phyloP scores from a whole-genome alignment of 2,329 filamentous ascomycete species.

The Colletotrichum cereale region DNA sequence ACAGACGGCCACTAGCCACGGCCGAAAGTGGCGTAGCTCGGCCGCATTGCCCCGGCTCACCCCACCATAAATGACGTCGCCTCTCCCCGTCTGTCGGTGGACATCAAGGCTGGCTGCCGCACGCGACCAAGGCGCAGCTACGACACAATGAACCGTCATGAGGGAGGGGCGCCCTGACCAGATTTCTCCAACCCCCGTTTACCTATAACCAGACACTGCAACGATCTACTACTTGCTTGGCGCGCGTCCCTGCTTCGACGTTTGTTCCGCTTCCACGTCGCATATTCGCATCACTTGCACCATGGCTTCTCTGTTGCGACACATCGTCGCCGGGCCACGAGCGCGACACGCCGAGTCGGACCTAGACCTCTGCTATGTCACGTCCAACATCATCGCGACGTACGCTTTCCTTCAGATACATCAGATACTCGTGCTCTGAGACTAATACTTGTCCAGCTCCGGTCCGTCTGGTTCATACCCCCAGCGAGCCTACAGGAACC shows the following conservation, averaged over 20 bases:
- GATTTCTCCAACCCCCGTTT: slow-evolving; percentile 2
- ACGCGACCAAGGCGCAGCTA: slow-evolving; percentile 36
- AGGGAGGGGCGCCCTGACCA: slow-evolving; percentile 20
- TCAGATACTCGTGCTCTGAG: slow-evolving; percentile 48
- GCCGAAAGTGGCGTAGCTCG: slow-evolving; percentile 34
- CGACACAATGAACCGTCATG: slow-evolving; percentile 12
- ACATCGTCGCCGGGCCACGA: slow-evolving; percentile 91
- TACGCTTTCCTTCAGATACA: slow-evolving; percentile 49
- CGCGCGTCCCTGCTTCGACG: slow-evolving; percentile 10
- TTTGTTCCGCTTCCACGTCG: slow-evolving; percentile 30
- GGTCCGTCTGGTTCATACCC: slow-evolving; percentile 92
- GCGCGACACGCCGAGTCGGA: slow-evolving; percentile 87
- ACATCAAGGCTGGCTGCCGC: slow-evolving; percentile 32
- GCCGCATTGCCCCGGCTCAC: slow-evolving; percentile 10
- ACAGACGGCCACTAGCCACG: slow-evolving; percentile 29
- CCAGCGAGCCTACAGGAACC: slow-evolving; percentile 92
- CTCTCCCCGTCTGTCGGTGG: slow-evolving; percentile 5
- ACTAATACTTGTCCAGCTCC: slow-evolving; percentile 69
- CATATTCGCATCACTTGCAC: slow-evolving; percentile 20
- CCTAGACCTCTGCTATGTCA: slow-evolving; percentile 96
- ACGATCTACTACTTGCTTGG: slow-evolving; percentile 15
- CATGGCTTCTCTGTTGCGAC: slow-evolving; percentile 84
- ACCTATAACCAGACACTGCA: slow-evolving; percentile 27
- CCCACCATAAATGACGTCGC: slow-evolving; percentile 39
- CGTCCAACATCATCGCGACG: slow-evolving; percentile 78